Evolutionary conservation across 768 basidiomycete genomes (phyloP).

Genomic region (Baorangia bicolor): DNA sequence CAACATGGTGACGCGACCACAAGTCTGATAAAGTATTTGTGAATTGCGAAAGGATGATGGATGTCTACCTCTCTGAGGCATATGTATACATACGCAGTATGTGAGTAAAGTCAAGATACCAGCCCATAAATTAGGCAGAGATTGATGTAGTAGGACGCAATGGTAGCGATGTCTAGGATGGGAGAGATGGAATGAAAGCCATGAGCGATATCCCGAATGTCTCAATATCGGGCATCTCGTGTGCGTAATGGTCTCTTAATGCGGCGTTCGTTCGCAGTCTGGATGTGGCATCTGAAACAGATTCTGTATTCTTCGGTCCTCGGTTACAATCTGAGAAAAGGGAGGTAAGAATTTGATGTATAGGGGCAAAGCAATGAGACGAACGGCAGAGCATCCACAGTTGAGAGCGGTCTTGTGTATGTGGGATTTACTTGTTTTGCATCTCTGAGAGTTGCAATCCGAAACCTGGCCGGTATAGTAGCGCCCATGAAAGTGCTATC

Average conservation of each 20-base stretch:
- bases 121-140: slow-evolving; percentile 17
- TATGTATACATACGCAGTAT: slow-evolving; percentile 16
- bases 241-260: slow-evolving; percentile 6
- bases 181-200: neutral
- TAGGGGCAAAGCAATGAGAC: slow-evolving; percentile 16
- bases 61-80: slow-evolving; percentile 5
- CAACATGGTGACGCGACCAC: slow-evolving; percentile 24
- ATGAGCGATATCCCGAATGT: neutral
- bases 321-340: slow-evolving; percentile 32
- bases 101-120: slow-evolving; percentile 9
- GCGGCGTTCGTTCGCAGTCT: slow-evolving; percentile 29
- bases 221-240: slow-evolving; percentile 1
- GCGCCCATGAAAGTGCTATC: slow-evolving; percentile 38
- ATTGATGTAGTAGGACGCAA: slow-evolving; percentile 8
- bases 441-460: slow-evolving; percentile 32
- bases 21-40: neutral
- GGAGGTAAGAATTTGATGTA: neutral
- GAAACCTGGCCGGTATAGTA: slow-evolving; percentile 35
- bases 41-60: neutral
- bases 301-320: slow-evolving; percentile 37
- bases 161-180: slow-evolving; percentile 16
- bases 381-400: slow-evolving; percentile 32
- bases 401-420: slow-evolving; percentile 36
- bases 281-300: slow-evolving; percentile 35
- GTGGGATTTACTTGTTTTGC: slow-evolving; percentile 36